phyloP scores from a whole-genome alignment of 2,329 filamentous ascomycete species.

The Cordyceps tenuipes region DNA sequence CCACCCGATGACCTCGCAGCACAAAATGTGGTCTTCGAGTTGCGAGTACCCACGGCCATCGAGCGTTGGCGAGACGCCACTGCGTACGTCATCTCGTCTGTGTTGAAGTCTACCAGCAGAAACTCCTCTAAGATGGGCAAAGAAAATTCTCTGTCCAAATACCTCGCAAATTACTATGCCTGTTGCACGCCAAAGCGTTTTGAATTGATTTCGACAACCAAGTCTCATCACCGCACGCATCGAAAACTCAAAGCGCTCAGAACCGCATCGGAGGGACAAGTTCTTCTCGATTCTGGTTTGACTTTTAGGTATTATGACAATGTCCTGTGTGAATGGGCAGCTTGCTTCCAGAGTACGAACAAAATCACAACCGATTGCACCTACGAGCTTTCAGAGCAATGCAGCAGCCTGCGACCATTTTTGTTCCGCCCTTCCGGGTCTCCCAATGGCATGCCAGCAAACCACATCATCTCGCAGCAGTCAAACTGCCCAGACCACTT shows the following conservation, averaged over 20 bases:
- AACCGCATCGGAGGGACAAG: background rate
- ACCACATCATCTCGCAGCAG: background rate
- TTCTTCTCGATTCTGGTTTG: background rate
- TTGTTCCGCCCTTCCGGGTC: background rate
- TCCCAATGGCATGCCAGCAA: background rate
- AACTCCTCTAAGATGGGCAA: background rate
- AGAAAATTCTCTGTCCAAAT: background rate
- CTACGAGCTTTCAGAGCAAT: background rate
- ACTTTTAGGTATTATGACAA: background rate
- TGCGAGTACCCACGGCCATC: background rate
- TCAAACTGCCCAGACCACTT: background rate
- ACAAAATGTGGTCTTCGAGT: background rate
- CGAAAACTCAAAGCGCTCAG: background rate
- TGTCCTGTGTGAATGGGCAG: background rate
- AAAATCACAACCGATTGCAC: background rate
- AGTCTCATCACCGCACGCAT: background rate
- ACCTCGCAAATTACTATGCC: background rate
- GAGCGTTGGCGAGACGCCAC: background rate
- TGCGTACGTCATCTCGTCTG: background rate
- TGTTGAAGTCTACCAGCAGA: background rate
- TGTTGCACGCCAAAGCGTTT: background rate
- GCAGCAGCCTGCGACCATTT: background rate
- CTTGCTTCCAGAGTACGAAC: background rate
- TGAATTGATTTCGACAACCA: constrained; percentile 4
- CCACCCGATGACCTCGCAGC: background rate